Percentiles rank a stretch among this genome's conserved stretches.
Evolutionary conservation across 441 rosid genomes (phyloP).

Genomic region (Geranium incanum): DNA sequence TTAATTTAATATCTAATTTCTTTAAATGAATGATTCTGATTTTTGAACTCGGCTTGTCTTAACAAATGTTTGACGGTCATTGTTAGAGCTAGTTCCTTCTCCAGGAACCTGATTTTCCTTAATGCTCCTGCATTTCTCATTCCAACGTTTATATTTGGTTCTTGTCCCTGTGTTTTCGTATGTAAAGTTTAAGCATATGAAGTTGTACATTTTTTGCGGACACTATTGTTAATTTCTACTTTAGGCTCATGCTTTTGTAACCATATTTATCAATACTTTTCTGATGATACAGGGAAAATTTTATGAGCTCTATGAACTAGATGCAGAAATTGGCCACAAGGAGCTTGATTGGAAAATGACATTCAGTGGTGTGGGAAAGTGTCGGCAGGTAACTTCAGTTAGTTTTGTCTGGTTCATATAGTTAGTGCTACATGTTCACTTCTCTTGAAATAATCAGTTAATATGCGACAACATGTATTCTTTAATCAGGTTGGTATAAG

Average conservation of each 20-base stretch:
- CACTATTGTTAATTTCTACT: background rate
- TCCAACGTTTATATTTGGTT: background rate
- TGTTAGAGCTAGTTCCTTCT: conserved; percentile 1
- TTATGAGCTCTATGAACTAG: conserved; percentile 91
- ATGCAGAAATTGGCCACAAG: conserved; percentile 92
- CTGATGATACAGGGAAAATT: conserved; percentile 63
- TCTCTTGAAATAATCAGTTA: conserved; percentile 1
- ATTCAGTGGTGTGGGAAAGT: conserved; percentile 84
- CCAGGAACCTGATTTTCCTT: conserved; percentile 6
- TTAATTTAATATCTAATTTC: background rate
- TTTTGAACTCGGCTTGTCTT: conserved; percentile 2
- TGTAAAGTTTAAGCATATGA: background rate
- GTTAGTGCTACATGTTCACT: background rate
- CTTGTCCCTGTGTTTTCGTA: background rate
- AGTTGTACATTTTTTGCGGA: background rate
- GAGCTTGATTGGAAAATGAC: conserved; percentile 98
- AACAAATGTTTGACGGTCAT: background rate
- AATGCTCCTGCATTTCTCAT: background rate
- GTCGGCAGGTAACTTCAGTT: conserved; percentile 66
- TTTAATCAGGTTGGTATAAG: conserved; percentile 71
- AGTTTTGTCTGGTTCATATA: conserved; percentile 17
- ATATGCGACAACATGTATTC: conserved; percentile 4
- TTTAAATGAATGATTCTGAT: conserved; percentile 1
- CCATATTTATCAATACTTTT: conserved; percentile 5
- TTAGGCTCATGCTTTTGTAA: background rate